Base-by-base conservation (phyloP, 2,329 filamentous ascomycete species). In the Sclerotinia nivalis region DNA sequence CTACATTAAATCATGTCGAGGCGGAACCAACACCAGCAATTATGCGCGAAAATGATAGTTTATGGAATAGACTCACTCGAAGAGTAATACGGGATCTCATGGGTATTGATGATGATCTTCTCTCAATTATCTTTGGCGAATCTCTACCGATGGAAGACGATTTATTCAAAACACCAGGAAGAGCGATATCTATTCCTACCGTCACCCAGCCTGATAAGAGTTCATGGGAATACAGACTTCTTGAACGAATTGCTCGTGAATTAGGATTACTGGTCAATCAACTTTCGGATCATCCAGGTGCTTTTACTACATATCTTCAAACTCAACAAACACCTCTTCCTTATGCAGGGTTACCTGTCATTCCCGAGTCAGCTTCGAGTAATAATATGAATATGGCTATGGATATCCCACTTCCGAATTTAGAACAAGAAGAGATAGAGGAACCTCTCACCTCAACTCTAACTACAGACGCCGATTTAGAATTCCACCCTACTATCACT, bases 81-180 rank as follows among this genome's bases (percentile, higher is more conserved):
- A 93, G 90, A 76, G 91, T 98, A 40, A 93, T 99, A 75, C 88
- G 89, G 66, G 93, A 97, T 77, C 82, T 99, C 56, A 91, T 98
- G 78, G 95, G 95, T 12, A 91, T 99, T 69, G 94, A 98, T 75
- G 93, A 97, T 73, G 87, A 88, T 64, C 84, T 96, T 28, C 85
- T 99, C 12, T 92, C 92, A 0, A 89, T 97, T 64, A 89, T 99
- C 12, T 90, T 98, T 69, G 96, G 96, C 18, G 93, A 97, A 78
- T 83, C 87, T 2, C 81, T 97, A 34, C 88, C 89, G 3, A 82
- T 81, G 69, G 71, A 76, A 59, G 82, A 85, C 50, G 74, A 71
- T 72, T 76, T 71, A 73, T 79, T 70, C 72, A 81, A 71, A 70
- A 80, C 69, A 18, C 59, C 54, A 60, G 52, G 52, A 34, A 71